Base-by-base conservation (phyloP, 1,139 yeast genomes). In the Blastobotrys illinoisensis region DNA sequence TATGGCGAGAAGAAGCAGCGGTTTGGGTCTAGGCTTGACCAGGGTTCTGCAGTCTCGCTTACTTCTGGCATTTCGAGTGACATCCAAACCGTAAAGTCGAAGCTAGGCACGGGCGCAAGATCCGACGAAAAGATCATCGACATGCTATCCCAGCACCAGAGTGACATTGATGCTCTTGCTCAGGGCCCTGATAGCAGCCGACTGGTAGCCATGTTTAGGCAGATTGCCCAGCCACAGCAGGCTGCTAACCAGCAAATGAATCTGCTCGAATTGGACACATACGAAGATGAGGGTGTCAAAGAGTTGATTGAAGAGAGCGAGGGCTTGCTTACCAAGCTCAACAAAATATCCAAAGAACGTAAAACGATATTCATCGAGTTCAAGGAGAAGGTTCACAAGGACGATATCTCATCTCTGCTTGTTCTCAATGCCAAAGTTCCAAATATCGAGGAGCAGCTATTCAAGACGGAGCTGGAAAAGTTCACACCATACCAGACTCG, bases 331-430 rank as follows among this genome's bases (percentile, higher is more conserved):
- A 69, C 68, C 32, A 75, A 74, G 54, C 65, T 83, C 57, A 77
- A 76, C 45, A 71, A 74, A 55, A 58, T 85, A 44, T 79, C 80
- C 62, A 74, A 79, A 32, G 93, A 86, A 64, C 82, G 95, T 54
- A 70, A 73, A 18, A 76, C 81, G 48, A 77, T 86, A 1, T 74
- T 88, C 47, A 77, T 77, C 2, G 88, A 83, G 50, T 76, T 91
- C 65, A 90, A 89, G 66, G 78, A 75, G 6, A 80, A 80, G 54
- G 84, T 88, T 46, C 95, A 86, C 64, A 77, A 79, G 19, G 99
- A 93, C 69, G 97, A 93, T 67, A 89, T 91, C 52, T 86, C 96
- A 0, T 85, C 87, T 55, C 76, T 86, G 23, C 75, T 93, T 44
- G 80, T 93, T 3, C 73, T 86, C 61, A 86, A 88, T 67, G 82